Percentiles rank a stretch among this genome's conserved stretches.
Evolutionary conservation across 2,329 filamentous ascomycete species (phyloP).

Genomic region (Colletotrichum cereale): DNA sequence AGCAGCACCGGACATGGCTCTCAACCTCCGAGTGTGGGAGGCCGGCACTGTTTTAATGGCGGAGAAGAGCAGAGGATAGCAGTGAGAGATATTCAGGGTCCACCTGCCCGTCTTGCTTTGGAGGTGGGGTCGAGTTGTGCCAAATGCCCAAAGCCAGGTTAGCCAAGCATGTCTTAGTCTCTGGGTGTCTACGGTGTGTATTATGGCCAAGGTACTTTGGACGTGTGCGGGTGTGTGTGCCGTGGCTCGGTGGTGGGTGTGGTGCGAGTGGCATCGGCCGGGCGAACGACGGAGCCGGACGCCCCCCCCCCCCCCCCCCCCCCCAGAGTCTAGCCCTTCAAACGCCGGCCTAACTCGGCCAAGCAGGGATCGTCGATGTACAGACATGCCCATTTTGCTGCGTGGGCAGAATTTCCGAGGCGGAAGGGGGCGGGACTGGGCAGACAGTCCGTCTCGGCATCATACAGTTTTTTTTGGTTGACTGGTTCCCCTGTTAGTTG

Average conservation of each 20-base stretch:
- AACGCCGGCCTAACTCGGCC: slow-evolving; percentile 32
- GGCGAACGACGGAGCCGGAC: slow-evolving; percentile 16
- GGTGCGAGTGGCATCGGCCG: slow-evolving; percentile 22
- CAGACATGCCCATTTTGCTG: slow-evolving; percentile 37
- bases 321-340: slow-evolving; percentile 36
- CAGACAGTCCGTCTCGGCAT: slow-evolving; percentile 34
- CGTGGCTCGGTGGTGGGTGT: slow-evolving; percentile 22
- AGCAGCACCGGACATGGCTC: slow-evolving; percentile 24
- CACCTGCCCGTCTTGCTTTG: slow-evolving; percentile 29
- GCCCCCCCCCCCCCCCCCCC: too few species aligned
- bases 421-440: slow-evolving; percentile 35
- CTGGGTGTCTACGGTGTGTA: slow-evolving; percentile 4
- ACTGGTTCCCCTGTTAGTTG: slow-evolving; percentile 9
- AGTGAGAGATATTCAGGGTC: slow-evolving; percentile 39
- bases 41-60: slow-evolving; percentile 38
- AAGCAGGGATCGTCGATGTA: slow-evolving; percentile 30
- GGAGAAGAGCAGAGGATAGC: slow-evolving; percentile 30
- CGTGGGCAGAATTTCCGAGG: slow-evolving; percentile 37
- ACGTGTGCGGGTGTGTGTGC: neutral
- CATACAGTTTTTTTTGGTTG: slow-evolving; percentile 16
- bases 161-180: slow-evolving; percentile 33
- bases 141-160: slow-evolving; percentile 24
- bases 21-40: slow-evolving; percentile 27
- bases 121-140: slow-evolving; percentile 36
- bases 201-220: slow-evolving; percentile 25